phyloP scores from a whole-genome alignment of 179 eudicot species.

The Beta corolliflora region DNA sequence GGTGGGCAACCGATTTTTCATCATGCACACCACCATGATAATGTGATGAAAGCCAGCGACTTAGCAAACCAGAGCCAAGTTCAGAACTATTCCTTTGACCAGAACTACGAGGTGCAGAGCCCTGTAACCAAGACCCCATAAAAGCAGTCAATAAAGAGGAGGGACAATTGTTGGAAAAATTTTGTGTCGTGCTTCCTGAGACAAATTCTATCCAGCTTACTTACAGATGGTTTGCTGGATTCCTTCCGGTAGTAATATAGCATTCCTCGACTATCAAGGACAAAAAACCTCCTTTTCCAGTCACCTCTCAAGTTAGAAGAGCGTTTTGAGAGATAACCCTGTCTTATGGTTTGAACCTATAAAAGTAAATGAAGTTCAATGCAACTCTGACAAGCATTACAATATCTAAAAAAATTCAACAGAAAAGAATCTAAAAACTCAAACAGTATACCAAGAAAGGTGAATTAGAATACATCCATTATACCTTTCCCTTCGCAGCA shows the following conservation, averaged over 20 bases:
- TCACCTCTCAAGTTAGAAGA: slow-evolving; percentile 98
- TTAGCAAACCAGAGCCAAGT: slow-evolving; percentile 92
- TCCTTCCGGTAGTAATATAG: slow-evolving; percentile 91
- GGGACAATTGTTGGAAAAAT: neutral
- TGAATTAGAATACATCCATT: neutral
- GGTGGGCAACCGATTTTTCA: slow-evolving; percentile 95
- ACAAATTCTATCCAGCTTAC: slow-evolving; percentile 31
- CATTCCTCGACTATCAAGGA: slow-evolving; percentile 98
- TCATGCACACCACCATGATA: slow-evolving; percentile 97
- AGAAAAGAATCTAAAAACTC: neutral
- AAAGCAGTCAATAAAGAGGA: slow-evolving; percentile 15
- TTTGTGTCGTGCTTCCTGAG: neutral
- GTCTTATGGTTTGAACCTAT: slow-evolving; percentile 96
- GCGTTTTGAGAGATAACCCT: slow-evolving; percentile 97
- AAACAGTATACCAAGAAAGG: neutral
- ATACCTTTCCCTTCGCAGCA: slow-evolving; percentile 90
- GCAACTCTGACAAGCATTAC: no score
- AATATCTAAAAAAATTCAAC: no score
- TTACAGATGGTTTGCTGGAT: slow-evolving; percentile 85
- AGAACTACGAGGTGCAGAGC: slow-evolving; percentile 79
- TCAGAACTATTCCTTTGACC: slow-evolving; percentile 98
- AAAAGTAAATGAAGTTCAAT: slow-evolving; percentile 17
- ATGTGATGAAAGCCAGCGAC: slow-evolving; percentile 99
- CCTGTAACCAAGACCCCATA: slow-evolving; percentile 38
- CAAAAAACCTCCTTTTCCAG: slow-evolving; percentile 99